Base-by-base conservation (phyloP, 169 alveolate species). In the Eimeria acervulina region DNA sequence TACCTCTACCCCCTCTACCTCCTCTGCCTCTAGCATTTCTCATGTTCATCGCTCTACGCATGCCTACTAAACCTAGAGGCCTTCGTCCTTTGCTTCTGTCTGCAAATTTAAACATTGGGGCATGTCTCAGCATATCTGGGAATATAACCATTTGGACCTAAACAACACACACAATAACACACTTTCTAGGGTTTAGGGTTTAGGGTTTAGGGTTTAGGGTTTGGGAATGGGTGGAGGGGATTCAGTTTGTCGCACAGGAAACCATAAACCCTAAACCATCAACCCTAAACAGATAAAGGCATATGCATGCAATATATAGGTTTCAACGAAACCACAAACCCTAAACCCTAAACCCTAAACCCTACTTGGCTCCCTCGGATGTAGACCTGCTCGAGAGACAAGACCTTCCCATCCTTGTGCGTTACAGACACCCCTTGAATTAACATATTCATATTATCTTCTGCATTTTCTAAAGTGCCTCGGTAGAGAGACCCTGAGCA, bases 121-220 rank as follows among this genome's bases (percentile, higher is more conserved):
- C 99, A 97, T 99, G 99, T 96, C 99, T 98, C 23, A 99, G 98
- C 99, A 99, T 99, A 96, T 99, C 99, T 17, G 99, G 99, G 96
- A 99, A 98, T 31, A 99, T 98, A 95, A 99, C 98, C 96, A 99
- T 99, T 90, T 99, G 98, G 66, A 99, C 99, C 93, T 85, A 97
- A 99, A 99, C 28, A 55, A 42, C 4, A 33, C n/a, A 33, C 78
- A 55, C 19, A 55, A 19, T 13, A 19, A 55, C 2, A 2, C 26
- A 55, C 17, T 13, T 55, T 7, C 15, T 55, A 55, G 66, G 66
- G 66, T 55, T 55, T 19, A 55, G 66, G 66, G 66, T 55, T 55
- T 55, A 55, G 66, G 17, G 26, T 55, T 55, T 55, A 55, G 66
- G 66, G 66, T 55, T 55, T 19, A 55, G 66, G 66, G 66, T 55